Evolutionary conservation across 2,329 filamentous ascomycete species (phyloP).

Genomic region (Teratosphaeria pseudoeucalypti): DNA sequence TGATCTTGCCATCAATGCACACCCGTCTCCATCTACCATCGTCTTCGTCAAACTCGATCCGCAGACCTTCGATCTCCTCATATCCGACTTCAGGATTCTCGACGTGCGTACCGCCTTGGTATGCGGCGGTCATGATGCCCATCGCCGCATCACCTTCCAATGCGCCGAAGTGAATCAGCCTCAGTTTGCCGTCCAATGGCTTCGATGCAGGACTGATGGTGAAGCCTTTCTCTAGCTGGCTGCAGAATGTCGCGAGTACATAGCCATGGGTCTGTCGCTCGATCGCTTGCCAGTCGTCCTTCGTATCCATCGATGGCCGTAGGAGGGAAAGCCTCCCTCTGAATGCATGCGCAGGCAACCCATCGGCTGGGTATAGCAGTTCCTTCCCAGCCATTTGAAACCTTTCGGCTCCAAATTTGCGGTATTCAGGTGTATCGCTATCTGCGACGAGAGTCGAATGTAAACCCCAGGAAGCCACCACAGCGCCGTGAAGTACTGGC

Average conservation of each 20-base stretch:
- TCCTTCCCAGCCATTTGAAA: conserved; percentile 79
- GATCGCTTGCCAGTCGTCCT: conserved; percentile 25
- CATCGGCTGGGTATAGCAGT: conserved; percentile 52
- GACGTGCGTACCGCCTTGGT: conserved; percentile 47
- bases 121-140: conserved; percentile 61
- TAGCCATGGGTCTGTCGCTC: conserved; percentile 55
- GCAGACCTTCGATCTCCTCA: conserved; percentile 56
- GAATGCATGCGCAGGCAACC: conserved; percentile 46
- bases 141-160: conserved; percentile 57
- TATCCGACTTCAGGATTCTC: conserved; percentile 54
- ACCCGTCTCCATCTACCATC: conserved; percentile 71
- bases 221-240: conserved; percentile 72
- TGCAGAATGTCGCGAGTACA: conserved; percentile 64
- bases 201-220: conserved; percentile 64
- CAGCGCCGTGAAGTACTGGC: conserved; percentile 51
- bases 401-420: conserved; percentile 62
- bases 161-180: conserved; percentile 65
- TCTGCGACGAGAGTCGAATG: conserved; percentile 84
- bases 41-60: conserved; percentile 55
- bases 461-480: conserved; percentile 83
- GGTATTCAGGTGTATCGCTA: conserved; percentile 74
- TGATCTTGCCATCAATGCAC: conserved; percentile 85
- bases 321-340: conserved; percentile 41
- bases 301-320: conserved; percentile 9
- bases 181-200: conserved; percentile 60